These are phyloP conservation scores for Thielaviopsis musarum DNA, from an alignment of 2,329 filamentous ascomycete genomes.

Conservation along the genomic window DNA sequence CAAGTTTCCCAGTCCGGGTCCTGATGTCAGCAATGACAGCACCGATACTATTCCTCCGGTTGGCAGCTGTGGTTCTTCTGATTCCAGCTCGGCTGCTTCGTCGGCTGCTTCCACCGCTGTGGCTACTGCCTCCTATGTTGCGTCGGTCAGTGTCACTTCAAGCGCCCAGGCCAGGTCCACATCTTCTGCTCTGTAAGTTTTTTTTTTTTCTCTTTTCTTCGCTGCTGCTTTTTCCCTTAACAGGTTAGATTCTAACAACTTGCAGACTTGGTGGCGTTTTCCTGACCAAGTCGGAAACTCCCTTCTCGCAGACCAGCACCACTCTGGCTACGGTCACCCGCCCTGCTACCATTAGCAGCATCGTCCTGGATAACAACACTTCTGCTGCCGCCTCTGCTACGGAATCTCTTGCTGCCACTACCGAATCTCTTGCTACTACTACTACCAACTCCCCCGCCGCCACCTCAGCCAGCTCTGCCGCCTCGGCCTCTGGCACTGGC, in stretches of 20 bases:
- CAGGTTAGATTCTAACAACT: too few relatives aligned
- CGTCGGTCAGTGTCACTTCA: constrained; percentile 10
- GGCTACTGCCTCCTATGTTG: constrained; percentile 15
- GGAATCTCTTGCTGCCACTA: constrained; percentile 27
- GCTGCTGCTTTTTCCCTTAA: neutral
- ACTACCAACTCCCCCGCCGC: constrained; percentile 13
- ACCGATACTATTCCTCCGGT: constrained; percentile 21
- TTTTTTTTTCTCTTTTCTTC: neutral
- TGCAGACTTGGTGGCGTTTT: constrained; percentile 27
- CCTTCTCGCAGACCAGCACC: constrained; percentile 11
- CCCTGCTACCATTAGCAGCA: constrained; percentile 22
- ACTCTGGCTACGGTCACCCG: constrained; percentile 16
- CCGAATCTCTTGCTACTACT: constrained; percentile 14
- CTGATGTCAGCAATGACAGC: constrained; percentile 28
- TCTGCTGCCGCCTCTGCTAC: constrained; percentile 13
- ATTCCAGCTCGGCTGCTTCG: constrained; percentile 11
- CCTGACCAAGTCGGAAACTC: constrained; percentile 16
- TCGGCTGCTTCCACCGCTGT: neutral
- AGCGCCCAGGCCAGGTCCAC: constrained; percentile 9
- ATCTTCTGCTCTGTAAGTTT: constrained; percentile 17
- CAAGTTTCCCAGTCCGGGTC: constrained; percentile 48
- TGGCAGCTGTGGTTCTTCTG: constrained; percentile 20
- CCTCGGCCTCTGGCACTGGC: constrained; percentile 11
- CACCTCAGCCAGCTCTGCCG: constrained; percentile 3
- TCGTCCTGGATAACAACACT: constrained; percentile 15